phyloP scores from a whole-genome alignment of 2,329 filamentous ascomycete species.

The Fusarium sp. region DNA sequence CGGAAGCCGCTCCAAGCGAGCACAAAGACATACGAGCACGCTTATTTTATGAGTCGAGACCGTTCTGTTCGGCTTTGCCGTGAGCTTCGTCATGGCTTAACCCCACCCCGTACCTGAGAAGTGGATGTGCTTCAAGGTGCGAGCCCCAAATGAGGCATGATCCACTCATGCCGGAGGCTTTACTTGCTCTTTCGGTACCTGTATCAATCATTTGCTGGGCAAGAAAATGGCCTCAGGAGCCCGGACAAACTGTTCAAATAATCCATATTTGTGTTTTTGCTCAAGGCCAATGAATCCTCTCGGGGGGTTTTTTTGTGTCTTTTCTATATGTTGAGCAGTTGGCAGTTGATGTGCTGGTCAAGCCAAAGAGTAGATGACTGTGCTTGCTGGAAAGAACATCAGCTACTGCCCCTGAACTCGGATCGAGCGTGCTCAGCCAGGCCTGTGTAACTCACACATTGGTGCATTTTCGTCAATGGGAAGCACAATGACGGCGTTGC shows the following conservation, averaged over 20 bases:
- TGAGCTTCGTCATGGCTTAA: constrained; percentile 35
- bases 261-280: not conserved
- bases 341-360: not conserved
- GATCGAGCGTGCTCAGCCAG: constrained; percentile 1
- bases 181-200: not conserved
- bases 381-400: not conserved
- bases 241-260: not conserved
- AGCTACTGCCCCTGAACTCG: not conserved
- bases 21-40: constrained; percentile 18
- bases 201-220: not conserved
- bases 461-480: constrained; percentile 26
- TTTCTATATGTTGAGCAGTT: not conserved
- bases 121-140: constrained; percentile 29
- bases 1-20: constrained; percentile 28
- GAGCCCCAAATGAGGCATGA: constrained; percentile 14
- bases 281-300: not conserved
- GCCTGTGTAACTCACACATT: constrained; percentile 30
- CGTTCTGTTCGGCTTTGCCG: constrained; percentile 44
- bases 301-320: too few relatives aligned
- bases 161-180: constrained; percentile 1
- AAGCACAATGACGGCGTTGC: constrained; percentile 31
- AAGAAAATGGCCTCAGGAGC: too few relatives aligned
- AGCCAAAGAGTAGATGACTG: not conserved
- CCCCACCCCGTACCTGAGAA: constrained; percentile 43
- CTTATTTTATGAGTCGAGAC: constrained; percentile 39